Base-by-base conservation (phyloP, 75 land plant species). In the Ceratopteris richardii region DNA sequence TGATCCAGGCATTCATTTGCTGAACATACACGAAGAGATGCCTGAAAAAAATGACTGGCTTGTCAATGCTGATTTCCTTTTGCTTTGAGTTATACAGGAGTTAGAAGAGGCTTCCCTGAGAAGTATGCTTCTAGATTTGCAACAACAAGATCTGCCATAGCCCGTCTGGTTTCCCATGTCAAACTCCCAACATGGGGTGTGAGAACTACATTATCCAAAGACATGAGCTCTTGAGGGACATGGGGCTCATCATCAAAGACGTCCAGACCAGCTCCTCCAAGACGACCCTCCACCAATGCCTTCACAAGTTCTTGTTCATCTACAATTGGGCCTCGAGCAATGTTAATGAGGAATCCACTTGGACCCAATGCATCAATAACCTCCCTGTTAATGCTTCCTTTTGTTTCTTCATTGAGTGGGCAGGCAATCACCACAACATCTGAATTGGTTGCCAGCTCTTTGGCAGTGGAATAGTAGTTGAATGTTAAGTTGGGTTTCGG, bases 321-420 rank as follows among this genome's bases (percentile, higher is more conserved):
- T 0, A 93, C 79, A 31, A 80, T 81, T 10, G 82, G 70, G 7
- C 96, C 96, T 11, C 96, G 66, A 17, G 82, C 95, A 44, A 93
- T 77, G 63, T 93, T 93, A 48, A 93, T 76, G 29, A 91, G 78
- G 41, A 84, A 61, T 0, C 95, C 97, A 57, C 80, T 72, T 22
- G 90, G 85, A 27, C 96, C 98, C 51, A 93, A 37, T 29, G 96
- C 90, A 60, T 93, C 85, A 7, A 93, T 31, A 33, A 90, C 98
- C 56, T 77, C 81, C 10, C 85, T 76, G 71, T 86, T 81, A 61
- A 90, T 66, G 14, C 85, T 83, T 57, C 77, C 80, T 40, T 29
- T 52, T 9, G 98, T 93, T 50, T 79, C 90, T 29, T 76, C 69
- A 0, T 84, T 89, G 12, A 89, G 58, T 14, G 98, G 48, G 63